Evolutionary conservation across 306 rosid genomes (phyloP), one percentile per base, ranked within the genome.

Genomic region (Begonia loranthoides): DNA sequence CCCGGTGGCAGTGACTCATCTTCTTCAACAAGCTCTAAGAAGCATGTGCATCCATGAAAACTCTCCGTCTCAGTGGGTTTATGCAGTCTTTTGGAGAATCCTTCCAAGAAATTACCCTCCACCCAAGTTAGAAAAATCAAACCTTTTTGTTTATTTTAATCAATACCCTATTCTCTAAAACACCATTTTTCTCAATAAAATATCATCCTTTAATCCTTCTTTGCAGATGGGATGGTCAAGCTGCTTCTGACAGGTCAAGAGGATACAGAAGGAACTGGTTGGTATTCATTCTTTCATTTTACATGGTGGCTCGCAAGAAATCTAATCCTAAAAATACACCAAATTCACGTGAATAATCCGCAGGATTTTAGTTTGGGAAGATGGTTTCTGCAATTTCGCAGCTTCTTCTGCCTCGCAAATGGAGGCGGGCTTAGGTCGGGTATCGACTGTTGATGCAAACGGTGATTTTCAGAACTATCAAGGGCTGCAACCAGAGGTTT

Each of bases 301-400:
- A 9, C 22, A 24, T 39, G 4, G 50, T 21, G 14, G 28, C 38
- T 17, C 8, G n/a, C 6, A 22, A 10, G 21, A 40, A 17, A 14
- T 52, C 60, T 6, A 49, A 5, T 49, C 16, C 21, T 49, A 10
- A 24, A 8, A 51, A 13, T 51, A 4, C 12, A 50, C 4, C 12
- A 8, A 51, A 13, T 51, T 2, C 12, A 50, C 4, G 5, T 5
- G 8, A 4, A 28, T 24, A 36, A 17, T 47, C 50, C 50, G 54
- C 13, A 92, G 99, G 99, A 92, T 92, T 76, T 67, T 92, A 58
- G 99, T 83, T 11, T 92, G 99, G 99, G 99, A 92, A 79, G 99
- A 92, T 72, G 99, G 99, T 17, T 92, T 86, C 80, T 92, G 99
- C 80, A 92, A 92, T 62, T 92, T 92, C 59, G 79, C 76, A 11